phyloP scores from a whole-genome alignment of 495 filamentous ascomycete genomes.

The Xylaria grammica region DNA sequence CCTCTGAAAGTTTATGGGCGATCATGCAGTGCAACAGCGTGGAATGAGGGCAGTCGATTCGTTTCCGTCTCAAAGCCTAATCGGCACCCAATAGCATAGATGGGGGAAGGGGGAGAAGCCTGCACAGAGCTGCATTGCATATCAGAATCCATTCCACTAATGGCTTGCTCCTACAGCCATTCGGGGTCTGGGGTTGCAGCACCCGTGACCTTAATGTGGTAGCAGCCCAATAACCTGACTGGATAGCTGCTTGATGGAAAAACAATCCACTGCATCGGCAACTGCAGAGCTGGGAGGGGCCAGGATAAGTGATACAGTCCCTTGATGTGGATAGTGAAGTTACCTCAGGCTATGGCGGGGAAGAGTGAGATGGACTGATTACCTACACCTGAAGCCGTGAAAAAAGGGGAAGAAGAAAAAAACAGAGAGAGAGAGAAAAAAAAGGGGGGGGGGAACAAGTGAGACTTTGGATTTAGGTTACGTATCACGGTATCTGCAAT shows the following conservation, averaged over 20 bases:
- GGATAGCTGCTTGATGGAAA: slow-evolving; percentile 18
- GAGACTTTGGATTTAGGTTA: not conserved
- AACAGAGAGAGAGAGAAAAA: not conserved
- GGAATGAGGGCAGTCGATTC: slow-evolving; percentile 5
- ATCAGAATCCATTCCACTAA: not conserved
- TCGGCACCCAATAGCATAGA: slow-evolving; percentile 19
- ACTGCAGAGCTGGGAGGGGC: slow-evolving; percentile 1
- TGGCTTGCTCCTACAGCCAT: slow-evolving; percentile 12
- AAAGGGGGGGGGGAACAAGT: too few species aligned
- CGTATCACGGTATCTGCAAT: not conserved
- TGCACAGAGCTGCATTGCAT: slow-evolving; percentile 19
- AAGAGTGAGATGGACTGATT: not conserved
- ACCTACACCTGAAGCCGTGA: not conserved
- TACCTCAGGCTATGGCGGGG: not conserved
- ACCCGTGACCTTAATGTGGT: slow-evolving; percentile 23
- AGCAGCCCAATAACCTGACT: slow-evolving; percentile 18
- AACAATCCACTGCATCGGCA: slow-evolving; percentile 14
- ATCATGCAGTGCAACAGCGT: slow-evolving; percentile 21
- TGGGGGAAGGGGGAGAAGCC: slow-evolving; percentile 9
- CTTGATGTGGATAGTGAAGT: not conserved
- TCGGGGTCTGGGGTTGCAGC: slow-evolving; percentile 17
- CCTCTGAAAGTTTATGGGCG: not conserved
- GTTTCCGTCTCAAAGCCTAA: slow-evolving; percentile 14
- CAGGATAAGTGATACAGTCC: not conserved
- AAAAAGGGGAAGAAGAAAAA: not conserved